Conservation (phyloP, 805 yeast species). For the Starmerella powellii region DNA sequence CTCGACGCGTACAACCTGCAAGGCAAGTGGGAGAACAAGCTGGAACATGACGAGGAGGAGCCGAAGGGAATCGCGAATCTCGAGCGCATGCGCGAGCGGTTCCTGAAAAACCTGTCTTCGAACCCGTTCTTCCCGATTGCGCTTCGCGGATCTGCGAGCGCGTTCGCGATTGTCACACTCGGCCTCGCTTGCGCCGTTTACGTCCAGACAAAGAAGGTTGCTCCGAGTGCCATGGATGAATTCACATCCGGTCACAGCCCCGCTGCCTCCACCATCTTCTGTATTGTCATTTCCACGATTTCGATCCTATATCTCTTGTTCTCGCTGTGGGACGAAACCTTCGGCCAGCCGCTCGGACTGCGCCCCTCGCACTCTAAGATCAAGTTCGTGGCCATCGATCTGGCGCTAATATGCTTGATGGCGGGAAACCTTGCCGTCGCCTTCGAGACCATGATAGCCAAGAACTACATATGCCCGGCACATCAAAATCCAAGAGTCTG, state of each 20-base stretch:
- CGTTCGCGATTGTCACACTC: slow-evolving; percentile 54
- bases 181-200: slow-evolving; percentile 51
- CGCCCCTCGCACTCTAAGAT: slow-evolving; percentile 76
- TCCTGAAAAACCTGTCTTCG: slow-evolving; percentile 39
- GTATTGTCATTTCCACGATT: slow-evolving; percentile 67
- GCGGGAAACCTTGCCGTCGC: slow-evolving; percentile 80
- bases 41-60: slow-evolving; percentile 7
- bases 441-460: slow-evolving; percentile 50
- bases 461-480: slow-evolving; percentile 21
- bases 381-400: slow-evolving; percentile 66
- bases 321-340: slow-evolving; percentile 82
- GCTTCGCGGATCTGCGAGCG: slow-evolving; percentile 48
- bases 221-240: slow-evolving; percentile 14
- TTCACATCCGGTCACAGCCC: slow-evolving; percentile 39
- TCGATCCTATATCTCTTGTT: slow-evolving; percentile 68
- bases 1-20: slow-evolving; percentile 17
- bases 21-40: slow-evolving; percentile 20
- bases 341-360: slow-evolving; percentile 82
- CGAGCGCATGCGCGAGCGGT: slow-evolving; percentile 3
- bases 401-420: slow-evolving; percentile 75
- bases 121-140: slow-evolving; percentile 75
- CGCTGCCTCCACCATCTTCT: slow-evolving; percentile 78
- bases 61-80: not conserved
- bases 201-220: slow-evolving; percentile 26
- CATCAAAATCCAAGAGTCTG: slow-evolving; percentile 45